phyloP scores from a whole-genome alignment of 2,329 filamentous ascomycete species.

The Exophiala sp. region DNA sequence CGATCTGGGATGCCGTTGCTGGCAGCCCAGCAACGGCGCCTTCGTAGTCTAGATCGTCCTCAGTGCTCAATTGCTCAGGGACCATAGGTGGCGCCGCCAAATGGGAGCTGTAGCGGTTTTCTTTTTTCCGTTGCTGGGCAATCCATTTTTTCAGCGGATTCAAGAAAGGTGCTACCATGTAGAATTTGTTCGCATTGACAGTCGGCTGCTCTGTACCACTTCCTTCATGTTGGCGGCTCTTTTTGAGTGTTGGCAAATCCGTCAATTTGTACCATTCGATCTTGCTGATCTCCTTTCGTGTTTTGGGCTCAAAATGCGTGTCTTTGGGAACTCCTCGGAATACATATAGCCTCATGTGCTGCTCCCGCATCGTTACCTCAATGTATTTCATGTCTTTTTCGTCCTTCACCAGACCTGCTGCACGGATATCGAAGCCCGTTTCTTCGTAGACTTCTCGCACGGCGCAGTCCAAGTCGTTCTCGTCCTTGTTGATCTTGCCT shows the following conservation, averaged over 20 bases:
- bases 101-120: conserved; percentile 56
- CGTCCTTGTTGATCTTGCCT: conserved; percentile 97
- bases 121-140: conserved; percentile 70
- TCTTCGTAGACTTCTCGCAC: conserved; percentile 94
- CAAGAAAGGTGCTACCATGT: conserved; percentile 95
- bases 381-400: conserved; percentile 75
- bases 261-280: conserved; percentile 92
- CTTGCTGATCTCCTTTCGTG: conserved; percentile 95
- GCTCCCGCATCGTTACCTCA: conserved; percentile 83
- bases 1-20: conserved; percentile 20
- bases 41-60: conserved; percentile 24
- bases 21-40: conserved; percentile 23
- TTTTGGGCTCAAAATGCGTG: conserved; percentile 82
- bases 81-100: conserved; percentile 31
- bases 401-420: conserved; percentile 70
- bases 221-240: conserved; percentile 63
- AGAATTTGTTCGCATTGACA: conserved; percentile 79
- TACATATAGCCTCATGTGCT: conserved; percentile 88
- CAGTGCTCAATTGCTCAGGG: conserved; percentile 22
- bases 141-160: conserved; percentile 87
- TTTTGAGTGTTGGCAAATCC: conserved; percentile 78
- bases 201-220: conserved; percentile 49
- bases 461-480: conserved; percentile 89
- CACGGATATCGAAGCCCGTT: conserved; percentile 79
- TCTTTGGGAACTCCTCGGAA: conserved; percentile 86